These are phyloP conservation scores for Isabelozyma rhagii DNA, from an alignment of 805 yeast species.

Conservation along the genomic window DNA sequence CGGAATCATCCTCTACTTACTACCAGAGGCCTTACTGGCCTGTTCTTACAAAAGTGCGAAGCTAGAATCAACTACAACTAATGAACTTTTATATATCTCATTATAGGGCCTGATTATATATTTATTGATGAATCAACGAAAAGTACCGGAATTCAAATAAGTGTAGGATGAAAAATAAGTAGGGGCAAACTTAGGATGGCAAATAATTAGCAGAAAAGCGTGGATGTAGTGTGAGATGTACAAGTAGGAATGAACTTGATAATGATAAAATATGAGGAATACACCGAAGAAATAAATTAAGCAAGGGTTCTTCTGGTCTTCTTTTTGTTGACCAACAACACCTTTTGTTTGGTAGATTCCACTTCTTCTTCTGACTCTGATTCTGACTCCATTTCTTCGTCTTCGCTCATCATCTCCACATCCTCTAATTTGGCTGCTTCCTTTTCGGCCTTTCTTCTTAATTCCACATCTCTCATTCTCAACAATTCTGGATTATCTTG, in stretches of 20 bases:
- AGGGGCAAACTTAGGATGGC: no score
- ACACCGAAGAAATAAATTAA: background rate
- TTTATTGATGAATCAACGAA: background rate
- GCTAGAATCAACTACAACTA: no score
- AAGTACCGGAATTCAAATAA: background rate
- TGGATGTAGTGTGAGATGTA: no score
- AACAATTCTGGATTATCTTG: constrained; percentile 85
- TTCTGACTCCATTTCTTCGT: constrained; percentile 41
- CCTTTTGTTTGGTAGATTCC: constrained; percentile 49
- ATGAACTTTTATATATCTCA: no score
- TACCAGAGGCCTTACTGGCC: constrained; percentile 15
- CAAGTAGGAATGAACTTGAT: no score
- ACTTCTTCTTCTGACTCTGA: constrained; percentile 48
- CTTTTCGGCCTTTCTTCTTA: constrained; percentile 72
- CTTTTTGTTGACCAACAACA: constrained; percentile 63
- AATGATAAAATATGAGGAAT: no score
- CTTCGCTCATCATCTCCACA: constrained; percentile 35
- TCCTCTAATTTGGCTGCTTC: constrained; percentile 56
- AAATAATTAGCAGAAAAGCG: no score
- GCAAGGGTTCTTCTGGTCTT: constrained; percentile 15
- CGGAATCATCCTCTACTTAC: background rate
- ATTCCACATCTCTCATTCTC: constrained; percentile 90
- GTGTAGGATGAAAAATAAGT: no score
- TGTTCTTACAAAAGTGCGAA: background rate
- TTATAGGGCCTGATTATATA: no score